Evolutionary conservation across 495 filamentous ascomycete species (phyloP).

Genomic region (Hypoxylon trugodes): DNA sequence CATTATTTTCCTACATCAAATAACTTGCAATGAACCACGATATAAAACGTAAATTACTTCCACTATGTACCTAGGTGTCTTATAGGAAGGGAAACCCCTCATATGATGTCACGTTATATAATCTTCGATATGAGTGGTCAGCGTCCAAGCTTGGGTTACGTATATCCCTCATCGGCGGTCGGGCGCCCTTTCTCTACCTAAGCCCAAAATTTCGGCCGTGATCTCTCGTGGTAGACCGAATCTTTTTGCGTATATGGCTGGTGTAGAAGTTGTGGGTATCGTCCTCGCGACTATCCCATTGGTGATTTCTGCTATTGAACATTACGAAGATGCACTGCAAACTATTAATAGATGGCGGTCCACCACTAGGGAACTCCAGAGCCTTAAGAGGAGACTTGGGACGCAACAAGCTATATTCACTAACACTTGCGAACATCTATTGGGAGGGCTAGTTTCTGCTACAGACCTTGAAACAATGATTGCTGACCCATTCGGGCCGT

Average conservation of each 20-base stretch:
- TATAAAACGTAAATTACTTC: neutral
- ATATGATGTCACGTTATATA: too few species aligned
- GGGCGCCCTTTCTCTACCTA: too few species aligned
- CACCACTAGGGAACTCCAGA: neutral
- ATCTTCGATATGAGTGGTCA: too few species aligned
- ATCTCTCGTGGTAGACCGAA: too few species aligned
- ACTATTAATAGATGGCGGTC: neutral
- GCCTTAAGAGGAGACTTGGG: neutral
- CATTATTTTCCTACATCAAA: neutral
- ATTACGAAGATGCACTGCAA: neutral
- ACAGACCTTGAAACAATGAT: neutral
- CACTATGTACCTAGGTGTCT: too few species aligned
- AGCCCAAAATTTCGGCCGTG: too few species aligned
- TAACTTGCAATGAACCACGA: neutral
- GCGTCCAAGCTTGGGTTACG: too few species aligned
- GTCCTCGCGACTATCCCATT: neutral
- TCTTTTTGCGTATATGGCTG: too few species aligned
- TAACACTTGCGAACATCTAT: neutral
- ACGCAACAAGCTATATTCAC: neutral
- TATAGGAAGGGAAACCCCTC: too few species aligned
- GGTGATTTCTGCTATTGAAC: neutral
- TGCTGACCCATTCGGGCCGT: neutral
- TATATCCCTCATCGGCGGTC: too few species aligned
- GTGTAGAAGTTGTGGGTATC: neutral
- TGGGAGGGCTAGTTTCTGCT: neutral